These are phyloP conservation scores for Podospora conica DNA, from an alignment of 495 filamentous ascomycete species.

Conservation along the genomic window DNA sequence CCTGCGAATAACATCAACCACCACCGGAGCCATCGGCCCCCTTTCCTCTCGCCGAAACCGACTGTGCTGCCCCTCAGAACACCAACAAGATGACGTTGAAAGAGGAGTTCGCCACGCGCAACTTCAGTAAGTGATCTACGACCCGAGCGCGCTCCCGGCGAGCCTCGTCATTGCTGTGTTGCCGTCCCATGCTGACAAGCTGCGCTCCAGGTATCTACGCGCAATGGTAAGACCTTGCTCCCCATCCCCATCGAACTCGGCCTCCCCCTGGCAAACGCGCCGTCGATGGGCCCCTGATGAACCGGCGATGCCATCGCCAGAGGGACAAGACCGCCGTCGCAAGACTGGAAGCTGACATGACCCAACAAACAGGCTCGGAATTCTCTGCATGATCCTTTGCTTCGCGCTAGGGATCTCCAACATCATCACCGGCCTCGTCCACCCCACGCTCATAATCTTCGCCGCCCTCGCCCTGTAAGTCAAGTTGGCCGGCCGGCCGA, in stretches of 20 bases:
- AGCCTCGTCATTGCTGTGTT: slow-evolving; percentile 20
- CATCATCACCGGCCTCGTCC: slow-evolving; percentile 58
- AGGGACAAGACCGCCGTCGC: neutral
- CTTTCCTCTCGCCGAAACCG: neutral
- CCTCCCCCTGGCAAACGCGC: neutral
- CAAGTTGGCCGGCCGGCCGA: neutral
- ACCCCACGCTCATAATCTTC: slow-evolving; percentile 63
- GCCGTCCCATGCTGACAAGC: slow-evolving; percentile 24
- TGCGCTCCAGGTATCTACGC: slow-evolving; percentile 83
- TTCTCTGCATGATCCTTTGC: slow-evolving; percentile 90
- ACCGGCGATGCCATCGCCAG: neutral
- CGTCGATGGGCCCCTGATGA: neutral
- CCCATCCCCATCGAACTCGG: neutral
- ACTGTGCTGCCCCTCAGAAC: neutral
- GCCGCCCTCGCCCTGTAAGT: slow-evolving; percentile 79
- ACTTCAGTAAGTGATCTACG: slow-evolving; percentile 76
- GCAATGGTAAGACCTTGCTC: slow-evolving; percentile 73
- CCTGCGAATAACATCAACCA: slow-evolving; percentile 7
- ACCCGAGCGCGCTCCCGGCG: neutral
- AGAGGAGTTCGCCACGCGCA: slow-evolving; percentile 85
- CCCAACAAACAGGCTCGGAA: slow-evolving; percentile 84
- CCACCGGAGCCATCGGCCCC: neutral
- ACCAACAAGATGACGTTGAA: slow-evolving; percentile 45
- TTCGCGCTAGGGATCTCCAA: slow-evolving; percentile 92
- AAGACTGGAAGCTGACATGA: slow-evolving; percentile 15